Percentiles rank a stretch among this genome's conserved stretches.
Evolutionary conservation across 2,329 filamentous ascomycete species (phyloP).

Genomic region (Phialophora chinensis): DNA sequence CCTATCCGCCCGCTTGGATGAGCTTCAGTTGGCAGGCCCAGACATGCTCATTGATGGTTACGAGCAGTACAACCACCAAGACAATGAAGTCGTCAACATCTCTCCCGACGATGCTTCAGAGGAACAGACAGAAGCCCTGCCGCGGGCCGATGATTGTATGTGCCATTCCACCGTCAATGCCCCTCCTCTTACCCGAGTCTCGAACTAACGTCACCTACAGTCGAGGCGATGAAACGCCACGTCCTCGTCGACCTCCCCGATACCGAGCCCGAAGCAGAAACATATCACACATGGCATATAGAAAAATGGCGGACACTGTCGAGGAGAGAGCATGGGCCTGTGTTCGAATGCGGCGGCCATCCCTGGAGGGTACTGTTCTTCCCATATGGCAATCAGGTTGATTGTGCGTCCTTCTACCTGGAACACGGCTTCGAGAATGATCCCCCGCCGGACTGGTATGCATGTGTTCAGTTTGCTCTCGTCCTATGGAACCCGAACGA

Average conservation of each 20-base stretch:
- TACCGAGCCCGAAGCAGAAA: constrained; percentile 78
- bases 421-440: constrained; percentile 85
- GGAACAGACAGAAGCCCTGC: constrained; percentile 59
- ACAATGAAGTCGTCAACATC: constrained; percentile 67
- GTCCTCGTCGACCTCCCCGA: constrained; percentile 79
- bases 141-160: constrained; percentile 64
- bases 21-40: constrained; percentile 59
- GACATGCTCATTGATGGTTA: constrained; percentile 67
- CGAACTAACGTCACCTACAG: constrained; percentile 51
- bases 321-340: constrained; percentile 84
- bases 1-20: constrained; percentile 37
- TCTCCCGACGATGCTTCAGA: constrained; percentile 65
- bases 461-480: constrained; percentile 92
- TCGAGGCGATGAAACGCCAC: constrained; percentile 82
- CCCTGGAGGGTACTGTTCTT: constrained; percentile 98
- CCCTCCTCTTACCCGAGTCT: neutral
- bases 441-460: constrained; percentile 91
- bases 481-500: constrained; percentile 95
- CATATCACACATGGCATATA: constrained; percentile 83
- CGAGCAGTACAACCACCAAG: constrained; percentile 65
- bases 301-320: constrained; percentile 77
- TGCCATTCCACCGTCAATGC: constrained; percentile 29
- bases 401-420: constrained; percentile 88
- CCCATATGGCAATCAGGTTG: constrained; percentile 91
- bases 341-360: constrained; percentile 83